phyloP scores from a whole-genome alignment of 768 basidiomycete species.

The Leccinum variicolor region DNA sequence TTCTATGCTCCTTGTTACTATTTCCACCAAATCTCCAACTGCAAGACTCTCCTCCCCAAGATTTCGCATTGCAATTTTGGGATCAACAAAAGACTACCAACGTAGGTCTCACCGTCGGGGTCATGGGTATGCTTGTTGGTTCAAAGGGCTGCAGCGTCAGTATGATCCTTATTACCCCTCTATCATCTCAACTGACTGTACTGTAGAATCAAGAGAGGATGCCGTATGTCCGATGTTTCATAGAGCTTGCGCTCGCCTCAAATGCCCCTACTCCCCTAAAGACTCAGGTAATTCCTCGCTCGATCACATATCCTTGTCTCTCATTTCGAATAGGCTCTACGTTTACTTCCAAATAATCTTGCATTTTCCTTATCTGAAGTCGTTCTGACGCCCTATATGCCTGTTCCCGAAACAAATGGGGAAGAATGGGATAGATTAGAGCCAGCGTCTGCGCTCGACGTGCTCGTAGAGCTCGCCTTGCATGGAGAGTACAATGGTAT shows the following conservation, averaged over 20 bases:
- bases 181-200: slow-evolving; percentile 1
- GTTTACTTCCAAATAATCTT: slow-evolving; percentile 50
- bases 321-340: slow-evolving; percentile 47
- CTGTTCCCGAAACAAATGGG: slow-evolving; percentile 78
- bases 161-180: slow-evolving; percentile 8
- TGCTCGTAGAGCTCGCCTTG: slow-evolving; percentile 74
- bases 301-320: slow-evolving; percentile 14
- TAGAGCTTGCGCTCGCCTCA: slow-evolving; percentile 89
- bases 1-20: slow-evolving; percentile 64
- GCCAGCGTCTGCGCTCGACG: slow-evolving; percentile 75
- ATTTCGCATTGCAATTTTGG: slow-evolving; percentile 97
- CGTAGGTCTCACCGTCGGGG: slow-evolving; percentile 70
- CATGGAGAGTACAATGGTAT: slow-evolving; percentile 86
- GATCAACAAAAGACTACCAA: slow-evolving; percentile 87
- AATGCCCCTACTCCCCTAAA: slow-evolving; percentile 89
- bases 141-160: slow-evolving; percentile 64
- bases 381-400: slow-evolving; percentile 67
- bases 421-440: slow-evolving; percentile 93
- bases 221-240: slow-evolving; percentile 68
- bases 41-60: slow-evolving; percentile 66
- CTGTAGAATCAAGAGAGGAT: slow-evolving; percentile 53
- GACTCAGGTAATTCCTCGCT: slow-evolving; percentile 57
- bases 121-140: slow-evolving; percentile 84
- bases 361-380: slow-evolving; percentile 66
- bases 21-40: slow-evolving; percentile 64